A percentile compares a stretch with the other conserved stretches of the same genome.
phyloP scores from a whole-genome alignment of 176 grass and related monocot genomes.

The Typha latifolia region DNA sequence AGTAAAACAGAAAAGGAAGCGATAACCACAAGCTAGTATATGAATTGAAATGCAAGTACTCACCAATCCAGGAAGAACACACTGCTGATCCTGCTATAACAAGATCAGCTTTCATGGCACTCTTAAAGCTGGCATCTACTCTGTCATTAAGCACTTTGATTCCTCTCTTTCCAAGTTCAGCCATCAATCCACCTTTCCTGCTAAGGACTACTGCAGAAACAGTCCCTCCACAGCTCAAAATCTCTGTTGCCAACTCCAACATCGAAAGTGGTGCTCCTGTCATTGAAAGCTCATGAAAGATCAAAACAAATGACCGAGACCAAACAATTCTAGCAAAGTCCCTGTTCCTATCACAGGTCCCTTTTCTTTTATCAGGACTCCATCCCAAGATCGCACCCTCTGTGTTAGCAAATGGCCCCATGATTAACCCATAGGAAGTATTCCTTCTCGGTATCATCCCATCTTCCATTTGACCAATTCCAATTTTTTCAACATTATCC shows the following conservation, averaged over 20 bases:
- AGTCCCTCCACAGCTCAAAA: constrained; percentile 33
- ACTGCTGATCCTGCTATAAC: constrained; percentile 45
- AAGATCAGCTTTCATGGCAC: constrained; percentile 36
- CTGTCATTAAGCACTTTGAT: constrained; percentile 42
- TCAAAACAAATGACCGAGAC: constrained; percentile 36
- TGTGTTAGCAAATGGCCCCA: constrained; percentile 38
- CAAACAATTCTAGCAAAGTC: constrained; percentile 27
- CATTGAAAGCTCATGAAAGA: constrained; percentile 50
- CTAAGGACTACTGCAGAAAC: constrained; percentile 33
- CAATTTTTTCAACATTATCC: constrained; percentile 7
- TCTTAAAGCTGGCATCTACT: constrained; percentile 21
- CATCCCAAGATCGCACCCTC: constrained; percentile 30
- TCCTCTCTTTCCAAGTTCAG: constrained; percentile 35
- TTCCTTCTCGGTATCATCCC: constrained; percentile 35
- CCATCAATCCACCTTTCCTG: constrained; percentile 32
- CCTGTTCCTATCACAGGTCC: constrained; percentile 26
- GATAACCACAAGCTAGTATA: not conserved
- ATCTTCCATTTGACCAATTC: constrained; percentile 27
- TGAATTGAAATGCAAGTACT: not conserved
- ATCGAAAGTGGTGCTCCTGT: constrained; percentile 43
- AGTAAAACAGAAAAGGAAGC: not conserved
- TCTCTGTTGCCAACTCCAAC: constrained; percentile 41
- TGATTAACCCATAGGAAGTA: constrained; percentile 41
- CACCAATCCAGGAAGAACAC: constrained; percentile 49
- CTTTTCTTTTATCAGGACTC: constrained; percentile 31